These are phyloP conservation scores for Diaporthe caulivora DNA, from an alignment of 2,329 filamentous ascomycete species.

Conservation along the genomic window DNA sequence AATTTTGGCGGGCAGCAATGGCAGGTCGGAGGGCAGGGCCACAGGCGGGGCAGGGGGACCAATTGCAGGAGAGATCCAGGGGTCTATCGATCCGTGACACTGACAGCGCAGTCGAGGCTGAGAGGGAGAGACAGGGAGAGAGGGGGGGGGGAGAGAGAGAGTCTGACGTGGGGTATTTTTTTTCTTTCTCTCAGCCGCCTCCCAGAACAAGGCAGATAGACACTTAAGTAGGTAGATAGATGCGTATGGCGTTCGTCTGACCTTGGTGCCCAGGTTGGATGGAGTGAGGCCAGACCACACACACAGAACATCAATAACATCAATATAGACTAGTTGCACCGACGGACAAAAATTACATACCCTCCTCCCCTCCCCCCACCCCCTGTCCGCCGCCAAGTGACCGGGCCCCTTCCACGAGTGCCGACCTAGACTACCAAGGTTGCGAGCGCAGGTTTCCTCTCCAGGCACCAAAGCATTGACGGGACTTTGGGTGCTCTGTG, in stretches of 20 bases:
- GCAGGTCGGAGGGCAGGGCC: constrained; percentile 12
- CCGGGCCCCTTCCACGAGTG: no score
- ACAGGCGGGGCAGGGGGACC: constrained; percentile 22
- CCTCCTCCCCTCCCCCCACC: no score
- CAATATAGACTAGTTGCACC: no score
- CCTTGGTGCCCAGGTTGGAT: no score
- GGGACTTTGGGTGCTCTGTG: background rate
- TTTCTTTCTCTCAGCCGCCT: background rate
- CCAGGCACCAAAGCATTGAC: constrained; percentile 1
- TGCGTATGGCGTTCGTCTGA: no score
- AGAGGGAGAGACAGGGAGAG: background rate
- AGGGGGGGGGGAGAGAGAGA: constrained; percentile 11
- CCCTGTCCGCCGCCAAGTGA: no score
- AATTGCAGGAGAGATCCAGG: constrained; percentile 28
- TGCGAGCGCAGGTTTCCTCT: background rate
- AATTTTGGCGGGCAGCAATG: constrained; percentile 17
- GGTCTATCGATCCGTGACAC: constrained; percentile 4
- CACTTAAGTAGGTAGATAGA: no score
- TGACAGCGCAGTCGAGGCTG: constrained; percentile 24
- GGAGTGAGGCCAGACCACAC: no score
- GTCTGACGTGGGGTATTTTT: constrained; percentile 12
- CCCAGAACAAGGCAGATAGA: no score
- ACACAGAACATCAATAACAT: no score
- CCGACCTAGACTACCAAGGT: no score
- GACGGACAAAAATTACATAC: no score